Evolutionary conservation across 192 early-diverging fungal genomes (phyloP), one percentile per base, ranked within the genome.

Genomic region (Rhizophagus prolifer): DNA sequence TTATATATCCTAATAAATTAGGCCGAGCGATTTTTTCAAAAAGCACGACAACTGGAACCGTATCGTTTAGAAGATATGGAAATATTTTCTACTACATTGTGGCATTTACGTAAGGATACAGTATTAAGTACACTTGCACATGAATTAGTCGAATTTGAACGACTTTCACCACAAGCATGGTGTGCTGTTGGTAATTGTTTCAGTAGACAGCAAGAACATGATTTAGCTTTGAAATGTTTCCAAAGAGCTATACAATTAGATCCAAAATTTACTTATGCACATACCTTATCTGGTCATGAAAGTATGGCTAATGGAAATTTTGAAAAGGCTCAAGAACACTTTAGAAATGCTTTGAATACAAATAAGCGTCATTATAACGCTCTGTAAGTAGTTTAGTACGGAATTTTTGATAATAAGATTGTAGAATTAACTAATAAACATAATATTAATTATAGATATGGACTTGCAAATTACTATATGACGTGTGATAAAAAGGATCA

Each of bases 251-350:
- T 94, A 60, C 90, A 94, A 72, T 59, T 92, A 16, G 82, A 93
- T 72, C 83, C 86, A 4, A 72, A 76, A 21, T 93, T 89, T 70
- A 86, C 88, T 9, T 97, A 96, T 77, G 94, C 93, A 23, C 88
- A 98, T 65, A 94, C 95, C 13, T 85, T 98, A 54, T 82, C 86
- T 10, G 96, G 95, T 0, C 94, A 95, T 72, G 96, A 96, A 76
- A 93, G 88, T 80, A 83, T 91, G 54, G 85, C 87, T 5, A 84
- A 86, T 26, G 94, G 94, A 50, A 92, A 94, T 74, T 83, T 88
- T 50, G 93, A 95, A 25, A 84, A 91, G 28, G 94, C 95, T 3
- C 84, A 89, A 76, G 83, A 86, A 64, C 90, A 85, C 34, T 97
- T 93, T 83, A 85, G 92, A 61, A 84, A 82, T 9, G 94, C 95